These are phyloP conservation scores for Solanum chilense DNA, from an alignment of 257 asterid species.

Conservation along the genomic window DNA sequence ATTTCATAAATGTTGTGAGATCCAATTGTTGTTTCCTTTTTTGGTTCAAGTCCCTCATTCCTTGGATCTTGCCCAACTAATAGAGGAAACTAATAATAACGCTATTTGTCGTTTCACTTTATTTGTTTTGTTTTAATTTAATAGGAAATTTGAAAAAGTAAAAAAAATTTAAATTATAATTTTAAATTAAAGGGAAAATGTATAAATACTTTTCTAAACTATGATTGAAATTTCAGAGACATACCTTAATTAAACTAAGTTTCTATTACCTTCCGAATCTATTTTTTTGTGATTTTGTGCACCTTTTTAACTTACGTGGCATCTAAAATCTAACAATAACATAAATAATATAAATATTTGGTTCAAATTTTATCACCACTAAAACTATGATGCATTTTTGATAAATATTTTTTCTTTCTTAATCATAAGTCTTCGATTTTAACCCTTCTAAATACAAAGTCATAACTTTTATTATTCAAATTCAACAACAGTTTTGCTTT, in stretches of 20 bases:
- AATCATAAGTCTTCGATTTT: not conserved
- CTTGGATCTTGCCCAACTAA: not conserved
- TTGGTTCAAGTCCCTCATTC: conserved; percentile 7
- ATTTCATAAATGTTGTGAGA: not conserved
- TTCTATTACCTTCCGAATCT: fast-evolving
- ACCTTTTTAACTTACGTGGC: too few relatives aligned
- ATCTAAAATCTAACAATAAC: not conserved
- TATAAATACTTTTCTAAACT: too few relatives aligned
- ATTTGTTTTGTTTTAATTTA: too few relatives aligned
- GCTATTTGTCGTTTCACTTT: not conserved
- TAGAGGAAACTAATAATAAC: not conserved
- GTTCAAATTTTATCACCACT: not conserved
- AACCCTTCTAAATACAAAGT: not conserved
- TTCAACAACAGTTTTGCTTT: not conserved
- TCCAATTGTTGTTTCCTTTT: not conserved
- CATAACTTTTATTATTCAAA: not conserved
- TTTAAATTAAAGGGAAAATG: too few relatives aligned
- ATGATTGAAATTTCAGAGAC: too few relatives aligned
- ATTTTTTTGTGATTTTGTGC: too few relatives aligned
- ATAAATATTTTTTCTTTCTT: not conserved
- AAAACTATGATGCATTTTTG: not conserved
- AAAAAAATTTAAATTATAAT: too few relatives aligned
- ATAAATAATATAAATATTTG: not conserved
- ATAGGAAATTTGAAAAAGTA: too few relatives aligned
- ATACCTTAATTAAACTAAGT: too few relatives aligned